Conservation (phyloP, 169 alveolate species). For the Besnoitia besnoiti region DNA sequence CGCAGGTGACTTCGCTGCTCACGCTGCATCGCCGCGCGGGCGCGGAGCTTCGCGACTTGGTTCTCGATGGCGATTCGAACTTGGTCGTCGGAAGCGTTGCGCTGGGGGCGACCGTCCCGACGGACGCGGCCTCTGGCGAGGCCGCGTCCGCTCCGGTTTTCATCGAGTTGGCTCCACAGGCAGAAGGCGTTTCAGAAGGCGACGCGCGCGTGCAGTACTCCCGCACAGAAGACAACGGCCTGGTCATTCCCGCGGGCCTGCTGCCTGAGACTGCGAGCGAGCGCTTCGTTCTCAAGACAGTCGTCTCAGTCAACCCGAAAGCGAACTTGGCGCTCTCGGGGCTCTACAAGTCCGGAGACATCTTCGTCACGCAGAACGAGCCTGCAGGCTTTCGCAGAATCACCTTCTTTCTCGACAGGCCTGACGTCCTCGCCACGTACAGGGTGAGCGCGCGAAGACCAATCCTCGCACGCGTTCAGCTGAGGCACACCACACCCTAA, state of each 20-base stretch:
- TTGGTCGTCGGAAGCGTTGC: not conserved
- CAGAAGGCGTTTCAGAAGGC: too few species aligned
- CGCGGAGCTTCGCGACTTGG: not conserved
- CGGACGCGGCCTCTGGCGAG: not conserved
- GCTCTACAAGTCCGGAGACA: slow-evolving; percentile 82
- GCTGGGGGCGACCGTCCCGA: not conserved
- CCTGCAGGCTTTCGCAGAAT: slow-evolving; percentile 89
- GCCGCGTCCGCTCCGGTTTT: too few species aligned
- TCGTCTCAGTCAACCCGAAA: slow-evolving; percentile 84
- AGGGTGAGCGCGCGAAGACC: slow-evolving; percentile 63
- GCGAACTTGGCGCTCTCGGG: slow-evolving; percentile 84
- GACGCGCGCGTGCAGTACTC: too few species aligned
- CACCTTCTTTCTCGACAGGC: slow-evolving; percentile 88
- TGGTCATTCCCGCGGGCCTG: not conserved
- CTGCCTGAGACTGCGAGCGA: not conserved
- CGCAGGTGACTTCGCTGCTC: slow-evolving; percentile 18
- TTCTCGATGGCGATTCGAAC: not conserved
- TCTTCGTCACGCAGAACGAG: slow-evolving; percentile 88
- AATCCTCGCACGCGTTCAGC: too few species aligned
- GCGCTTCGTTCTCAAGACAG: slow-evolving; percentile 76
- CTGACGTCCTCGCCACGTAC: slow-evolving; percentile 86
- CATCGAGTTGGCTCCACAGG: too few species aligned
- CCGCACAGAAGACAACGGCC: not conserved
- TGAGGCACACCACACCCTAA: too few species aligned
- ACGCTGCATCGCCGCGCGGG: not conserved